Evolutionary conservation across 1,139 yeast genomes (phyloP).

Genomic region (Blastobotrys illinoisensis): DNA sequence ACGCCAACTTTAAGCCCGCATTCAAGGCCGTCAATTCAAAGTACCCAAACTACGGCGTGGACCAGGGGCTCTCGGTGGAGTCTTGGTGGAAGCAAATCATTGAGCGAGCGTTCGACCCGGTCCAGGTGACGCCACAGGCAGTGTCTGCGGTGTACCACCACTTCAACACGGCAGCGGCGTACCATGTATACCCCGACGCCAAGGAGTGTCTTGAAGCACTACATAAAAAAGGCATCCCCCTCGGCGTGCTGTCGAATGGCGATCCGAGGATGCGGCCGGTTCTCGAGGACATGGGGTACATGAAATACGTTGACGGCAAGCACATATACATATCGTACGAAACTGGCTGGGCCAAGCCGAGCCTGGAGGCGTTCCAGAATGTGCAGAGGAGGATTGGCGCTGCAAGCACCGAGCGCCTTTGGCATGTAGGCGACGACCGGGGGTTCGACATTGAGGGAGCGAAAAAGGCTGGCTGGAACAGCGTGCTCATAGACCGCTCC

Average conservation of each 20-base stretch:
- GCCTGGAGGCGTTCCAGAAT: constrained; percentile 17
- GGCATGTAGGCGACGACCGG: constrained; percentile 30
- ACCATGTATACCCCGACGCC: constrained; percentile 22
- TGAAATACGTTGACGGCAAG: constrained; percentile 4
- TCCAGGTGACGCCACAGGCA: constrained; percentile 13
- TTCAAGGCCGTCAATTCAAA: constrained; percentile 14
- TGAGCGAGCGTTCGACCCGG: constrained; percentile 15
- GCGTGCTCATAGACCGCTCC: constrained; percentile 23
- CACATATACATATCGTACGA: constrained; percentile 22
- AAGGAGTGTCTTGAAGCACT: constrained; percentile 13
- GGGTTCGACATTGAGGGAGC: constrained; percentile 24
- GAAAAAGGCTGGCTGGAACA: constrained; percentile 23
- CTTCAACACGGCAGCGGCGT: constrained; percentile 22
- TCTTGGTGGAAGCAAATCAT: constrained; percentile 27
- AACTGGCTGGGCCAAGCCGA: constrained; percentile 25
- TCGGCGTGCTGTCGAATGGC: constrained; percentile 27
- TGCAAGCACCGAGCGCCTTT: constrained; percentile 6
- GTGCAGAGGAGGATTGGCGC: constrained; percentile 9
- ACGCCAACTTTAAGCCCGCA: constrained; percentile 16
- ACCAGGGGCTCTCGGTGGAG: constrained; percentile 12
- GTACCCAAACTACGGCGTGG: constrained; percentile 26
- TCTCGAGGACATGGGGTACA: constrained; percentile 18
- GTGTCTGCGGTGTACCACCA: constrained; percentile 19
- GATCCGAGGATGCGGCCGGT: constrained; percentile 24
- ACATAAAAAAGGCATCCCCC: constrained; percentile 8